A percentile compares a stretch with the other conserved stretches of the same genome.
These are phyloP conservation scores for Vicia faba DNA, from an alignment of 306 rosid species.

Conservation along the genomic window DNA sequence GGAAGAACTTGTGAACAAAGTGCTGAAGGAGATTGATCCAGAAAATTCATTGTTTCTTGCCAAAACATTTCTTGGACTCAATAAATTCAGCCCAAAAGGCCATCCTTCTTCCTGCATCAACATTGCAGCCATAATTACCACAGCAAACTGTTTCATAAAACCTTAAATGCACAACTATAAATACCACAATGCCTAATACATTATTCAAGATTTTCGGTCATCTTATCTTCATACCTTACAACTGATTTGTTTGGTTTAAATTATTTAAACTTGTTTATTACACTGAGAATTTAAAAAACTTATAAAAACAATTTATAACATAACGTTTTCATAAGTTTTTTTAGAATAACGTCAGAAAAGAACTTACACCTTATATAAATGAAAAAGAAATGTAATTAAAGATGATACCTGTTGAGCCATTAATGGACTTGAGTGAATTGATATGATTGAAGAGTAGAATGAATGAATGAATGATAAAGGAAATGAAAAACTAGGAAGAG, in stretches of 20 bases:
- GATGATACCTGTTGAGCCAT: slow-evolving; percentile 65
- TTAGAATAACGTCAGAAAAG: too few relatives aligned
- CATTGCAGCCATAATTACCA: not conserved
- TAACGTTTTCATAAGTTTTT: too few relatives aligned
- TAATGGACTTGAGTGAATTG: slow-evolving; percentile 7
- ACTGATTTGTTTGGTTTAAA: not conserved
- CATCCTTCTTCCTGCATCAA: slow-evolving; percentile 74
- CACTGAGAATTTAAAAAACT: not conserved
- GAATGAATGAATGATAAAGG: slow-evolving; percentile 12
- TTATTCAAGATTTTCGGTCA: not conserved
- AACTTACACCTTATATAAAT: not conserved
- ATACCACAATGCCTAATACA: not conserved
- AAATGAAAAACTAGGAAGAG: slow-evolving; percentile 25
- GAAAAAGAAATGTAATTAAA: not conserved
- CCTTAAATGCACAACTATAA: not conserved
- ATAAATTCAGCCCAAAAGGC: slow-evolving; percentile 76
- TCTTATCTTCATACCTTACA: too few relatives aligned
- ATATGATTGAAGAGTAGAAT: not conserved
- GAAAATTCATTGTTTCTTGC: slow-evolving; percentile 55
- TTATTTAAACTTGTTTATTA: not conserved
- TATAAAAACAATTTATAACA: not conserved
- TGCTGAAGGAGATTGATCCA: slow-evolving; percentile 72
- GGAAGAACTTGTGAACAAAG: slow-evolving; percentile 61
- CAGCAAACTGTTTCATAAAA: not conserved
- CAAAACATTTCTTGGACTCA: slow-evolving; percentile 63